Percentiles rank a stretch among this genome's conserved stretches.
These are phyloP conservation scores for Flaveria bidentis DNA, from an alignment of 129 eudicot genomes.

Conservation along the genomic window DNA sequence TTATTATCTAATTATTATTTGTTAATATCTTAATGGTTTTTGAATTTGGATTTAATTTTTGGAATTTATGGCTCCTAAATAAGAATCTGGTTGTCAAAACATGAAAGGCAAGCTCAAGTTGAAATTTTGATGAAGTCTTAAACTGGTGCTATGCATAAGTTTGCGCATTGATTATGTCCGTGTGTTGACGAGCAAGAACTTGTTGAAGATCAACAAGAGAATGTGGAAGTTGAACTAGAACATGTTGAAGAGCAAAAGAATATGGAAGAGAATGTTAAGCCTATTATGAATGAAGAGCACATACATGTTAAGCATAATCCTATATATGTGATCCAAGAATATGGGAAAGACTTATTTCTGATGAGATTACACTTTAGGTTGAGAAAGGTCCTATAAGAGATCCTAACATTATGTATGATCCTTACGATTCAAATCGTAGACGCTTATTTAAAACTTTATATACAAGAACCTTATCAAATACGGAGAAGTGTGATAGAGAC, in stretches of 20 bases:
- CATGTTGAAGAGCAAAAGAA: background rate
- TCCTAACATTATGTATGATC: background rate
- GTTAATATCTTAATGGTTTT: no score
- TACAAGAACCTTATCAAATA: background rate
- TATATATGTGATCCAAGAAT: constrained; percentile 7
- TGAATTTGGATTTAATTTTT: no score
- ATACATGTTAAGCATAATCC: background rate
- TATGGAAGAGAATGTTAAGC: background rate
- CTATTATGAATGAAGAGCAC: background rate
- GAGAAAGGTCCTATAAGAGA: background rate
- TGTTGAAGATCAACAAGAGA: background rate
- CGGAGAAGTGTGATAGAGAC: background rate
- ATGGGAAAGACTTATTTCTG: background rate
- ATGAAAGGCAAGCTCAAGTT: no score
- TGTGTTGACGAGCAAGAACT: no score
- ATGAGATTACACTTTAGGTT: background rate
- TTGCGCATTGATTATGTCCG: no score
- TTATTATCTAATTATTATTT: no score
- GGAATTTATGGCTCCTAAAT: no score
- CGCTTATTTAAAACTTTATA: background rate
- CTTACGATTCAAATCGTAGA: background rate
- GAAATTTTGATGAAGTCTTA: no score
- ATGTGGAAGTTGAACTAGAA: background rate
- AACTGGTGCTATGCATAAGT: no score
- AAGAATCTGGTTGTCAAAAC: no score